A percentile compares a stretch with the other conserved stretches of the same genome.
phyloP scores from a whole-genome alignment of 768 basidiomycete species.

The Russula foetens region DNA sequence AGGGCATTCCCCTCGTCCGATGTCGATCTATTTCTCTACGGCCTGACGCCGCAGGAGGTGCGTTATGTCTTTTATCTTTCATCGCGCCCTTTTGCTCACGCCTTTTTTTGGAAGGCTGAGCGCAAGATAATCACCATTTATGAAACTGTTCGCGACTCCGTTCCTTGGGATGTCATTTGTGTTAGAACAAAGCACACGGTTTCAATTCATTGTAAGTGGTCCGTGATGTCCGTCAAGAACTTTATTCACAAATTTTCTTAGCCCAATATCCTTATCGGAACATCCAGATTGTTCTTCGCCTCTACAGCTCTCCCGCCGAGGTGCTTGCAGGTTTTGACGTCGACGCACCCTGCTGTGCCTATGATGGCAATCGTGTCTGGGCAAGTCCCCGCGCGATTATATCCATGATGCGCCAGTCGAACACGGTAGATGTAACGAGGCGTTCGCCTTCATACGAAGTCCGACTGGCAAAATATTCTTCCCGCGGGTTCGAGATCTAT shows the following conservation, averaged over 20 bases:
- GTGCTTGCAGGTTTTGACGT: conserved; percentile 62
- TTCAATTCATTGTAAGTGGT: conserved; percentile 48
- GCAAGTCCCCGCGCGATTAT: conserved; percentile 52
- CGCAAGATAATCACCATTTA: conserved; percentile 50
- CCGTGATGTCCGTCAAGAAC: too few species aligned
- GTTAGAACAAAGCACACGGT: conserved; percentile 58
- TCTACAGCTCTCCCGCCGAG: conserved; percentile 57
- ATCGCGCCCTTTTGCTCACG: not conserved
- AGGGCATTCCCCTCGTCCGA: conserved; percentile 52
- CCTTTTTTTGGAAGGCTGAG: conserved; percentile 37
- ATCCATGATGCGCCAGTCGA: conserved; percentile 60
- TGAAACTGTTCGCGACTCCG: conserved; percentile 55
- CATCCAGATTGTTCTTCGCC: conserved; percentile 58
- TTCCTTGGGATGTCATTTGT: conserved; percentile 63
- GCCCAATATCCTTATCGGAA: conserved; percentile 60
- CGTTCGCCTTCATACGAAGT: conserved; percentile 60
- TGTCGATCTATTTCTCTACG: conserved; percentile 56
- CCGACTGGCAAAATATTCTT: conserved; percentile 49
- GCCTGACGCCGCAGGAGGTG: conserved; percentile 46
- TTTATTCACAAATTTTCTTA: conserved; percentile 20
- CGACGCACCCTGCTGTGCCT: conserved; percentile 55
- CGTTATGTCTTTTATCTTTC: not conserved
- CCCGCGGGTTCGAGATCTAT: conserved; percentile 48
- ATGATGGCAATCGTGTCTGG: conserved; percentile 45
- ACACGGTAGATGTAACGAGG: conserved; percentile 53